Percentiles rank a stretch among this genome's conserved stretches.
These are phyloP conservation scores for Flaveria brownii DNA, from an alignment of 129 eudicot species.

Conservation along the genomic window DNA sequence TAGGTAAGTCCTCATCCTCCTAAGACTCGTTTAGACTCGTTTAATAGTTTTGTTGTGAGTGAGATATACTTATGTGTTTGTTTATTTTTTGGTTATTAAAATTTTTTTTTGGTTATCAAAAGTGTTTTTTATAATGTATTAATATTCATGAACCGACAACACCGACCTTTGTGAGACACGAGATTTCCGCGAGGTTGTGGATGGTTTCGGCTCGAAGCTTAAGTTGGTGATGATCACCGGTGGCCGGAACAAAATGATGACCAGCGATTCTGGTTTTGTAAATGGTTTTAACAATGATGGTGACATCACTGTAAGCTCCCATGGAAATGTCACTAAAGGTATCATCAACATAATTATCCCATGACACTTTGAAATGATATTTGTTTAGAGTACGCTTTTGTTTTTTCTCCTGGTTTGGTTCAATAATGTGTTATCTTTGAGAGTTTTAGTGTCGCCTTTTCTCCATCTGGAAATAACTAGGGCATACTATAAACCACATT, in stretches of 20 bases:
- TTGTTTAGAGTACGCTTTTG: too few species aligned
- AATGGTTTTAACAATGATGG: not conserved
- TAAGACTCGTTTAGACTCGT: too few species aligned
- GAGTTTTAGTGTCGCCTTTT: too few species aligned
- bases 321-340: not conserved
- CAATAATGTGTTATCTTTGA: too few species aligned
- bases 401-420: too few species aligned
- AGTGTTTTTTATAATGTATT: not conserved
- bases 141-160: not conserved
- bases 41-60: too few species aligned
- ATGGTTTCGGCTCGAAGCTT: not conserved
- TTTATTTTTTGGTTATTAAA: too few species aligned
- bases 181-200: not conserved
- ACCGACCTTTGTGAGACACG: not conserved
- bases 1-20: too few species aligned
- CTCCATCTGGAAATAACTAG: too few species aligned
- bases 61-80: too few species aligned
- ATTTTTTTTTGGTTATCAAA: not conserved
- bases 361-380: too few species aligned
- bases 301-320: not conserved
- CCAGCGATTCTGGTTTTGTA: not conserved
- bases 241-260: not conserved
- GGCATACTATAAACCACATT: too few species aligned
- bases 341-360: not conserved
- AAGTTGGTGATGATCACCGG: not conserved